Evolutionary conservation across 2,329 filamentous ascomycete species (phyloP), one percentile per base, ranked within the genome.

Genomic region (Didymella pinodella): DNA sequence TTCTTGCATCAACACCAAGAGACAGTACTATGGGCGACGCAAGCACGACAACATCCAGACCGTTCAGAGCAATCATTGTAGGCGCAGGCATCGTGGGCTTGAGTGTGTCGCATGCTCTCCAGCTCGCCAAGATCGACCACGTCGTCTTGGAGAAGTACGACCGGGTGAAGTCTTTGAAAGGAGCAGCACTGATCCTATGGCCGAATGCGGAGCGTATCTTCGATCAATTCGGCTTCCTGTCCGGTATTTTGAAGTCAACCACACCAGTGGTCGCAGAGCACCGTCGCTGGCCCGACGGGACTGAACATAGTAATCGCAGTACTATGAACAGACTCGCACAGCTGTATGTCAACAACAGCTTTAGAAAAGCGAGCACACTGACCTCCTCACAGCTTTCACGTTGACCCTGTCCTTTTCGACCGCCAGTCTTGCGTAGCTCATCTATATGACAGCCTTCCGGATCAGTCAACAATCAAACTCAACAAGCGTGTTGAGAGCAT

Each of bases 131-230:
- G 18, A 71, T 71, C 41, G 65, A 71, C 16, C 68, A 65, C 53
- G 25, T 71, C 7, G 57, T 73, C 29, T 60, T 73, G 14, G 70
- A 73, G 55, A 66, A 66, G 28, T 61, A 67, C 41, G 43, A 48
- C 7, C 43, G 66, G 20, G 65, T 70, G 11, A 60, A 65, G 1
- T 67, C 69, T 1, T 12, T 67, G 14, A 53, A 61, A 38, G 69
- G 70, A 3, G 69, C 70, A 16, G 65, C 64, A 12, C 52, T 71
- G 31, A 64, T 62, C 7, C 54, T 71, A 44, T 67, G 57, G 31
- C 70, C 69, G 26, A 59, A 61, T 25, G 62, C 61, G 12, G 54
- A 48, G 14, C 65, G 67, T 16, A 57, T 71, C 25, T 59, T 73
- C 18, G 70, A 71, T 36, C 69, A 71, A 12, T 65, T 70, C 14